These are phyloP conservation scores for Lippia alba DNA, from an alignment of 305 asterid species.

Conservation along the genomic window DNA sequence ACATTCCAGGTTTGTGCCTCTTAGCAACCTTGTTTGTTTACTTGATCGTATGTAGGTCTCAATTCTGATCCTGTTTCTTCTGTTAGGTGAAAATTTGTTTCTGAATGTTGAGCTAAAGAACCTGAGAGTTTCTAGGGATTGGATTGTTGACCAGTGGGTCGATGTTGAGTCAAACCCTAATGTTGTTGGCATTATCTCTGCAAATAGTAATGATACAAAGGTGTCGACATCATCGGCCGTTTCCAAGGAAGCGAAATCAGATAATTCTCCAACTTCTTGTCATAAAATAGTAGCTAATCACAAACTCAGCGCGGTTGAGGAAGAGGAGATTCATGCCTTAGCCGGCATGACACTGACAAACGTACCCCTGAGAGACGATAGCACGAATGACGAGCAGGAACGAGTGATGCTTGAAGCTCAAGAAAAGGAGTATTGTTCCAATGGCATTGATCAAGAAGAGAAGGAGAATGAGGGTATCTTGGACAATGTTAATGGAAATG, in stretches of 20 bases:
- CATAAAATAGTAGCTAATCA: slow-evolving; percentile 40
- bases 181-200: slow-evolving; percentile 56
- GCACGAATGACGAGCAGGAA: slow-evolving; percentile 41
- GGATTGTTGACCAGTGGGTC: slow-evolving; percentile 87
- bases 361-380: slow-evolving; percentile 53
- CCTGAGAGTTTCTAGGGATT: slow-evolving; percentile 84
- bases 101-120: slow-evolving; percentile 54
- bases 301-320: slow-evolving; percentile 54
- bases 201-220: slow-evolving; percentile 57
- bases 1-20: slow-evolving; percentile 69
- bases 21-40: not conserved
- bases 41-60: not conserved
- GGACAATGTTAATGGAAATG: slow-evolving; percentile 2
- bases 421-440: slow-evolving; percentile 36
- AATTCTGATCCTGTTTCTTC: not conserved
- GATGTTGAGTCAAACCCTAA: slow-evolving; percentile 71
- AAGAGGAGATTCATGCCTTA: slow-evolving; percentile 52
- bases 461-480: slow-evolving; percentile 33
- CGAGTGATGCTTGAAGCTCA: slow-evolving; percentile 43
- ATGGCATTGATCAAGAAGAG: slow-evolving; percentile 33
- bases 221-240: slow-evolving; percentile 53
- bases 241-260: slow-evolving; percentile 54
- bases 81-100: slow-evolving; percentile 80
- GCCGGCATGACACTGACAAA: slow-evolving; percentile 55
- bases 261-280: slow-evolving; percentile 49